phyloP scores from a whole-genome alignment of 805 yeast genomes.

The Candida rishiriensis region DNA sequence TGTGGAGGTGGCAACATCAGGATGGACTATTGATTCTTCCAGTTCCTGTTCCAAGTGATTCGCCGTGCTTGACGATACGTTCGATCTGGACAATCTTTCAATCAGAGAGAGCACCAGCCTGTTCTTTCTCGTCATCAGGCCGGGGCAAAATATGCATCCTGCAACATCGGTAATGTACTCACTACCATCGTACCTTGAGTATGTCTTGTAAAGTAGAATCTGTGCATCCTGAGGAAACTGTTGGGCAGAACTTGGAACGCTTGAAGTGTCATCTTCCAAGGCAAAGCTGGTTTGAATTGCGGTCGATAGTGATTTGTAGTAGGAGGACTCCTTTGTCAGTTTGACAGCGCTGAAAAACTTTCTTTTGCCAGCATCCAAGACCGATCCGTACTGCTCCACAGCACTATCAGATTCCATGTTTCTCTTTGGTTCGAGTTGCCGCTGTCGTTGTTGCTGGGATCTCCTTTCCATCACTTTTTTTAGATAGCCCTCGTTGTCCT shows the following conservation, averaged over 20 bases:
- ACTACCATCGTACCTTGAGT: slow-evolving; percentile 34
- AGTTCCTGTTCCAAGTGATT: slow-evolving; percentile 36
- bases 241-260: background rate
- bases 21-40: slow-evolving; percentile 28
- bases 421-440: slow-evolving; percentile 1
- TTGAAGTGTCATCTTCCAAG: slow-evolving; percentile 11
- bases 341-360: slow-evolving; percentile 45
- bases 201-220: slow-evolving; percentile 58
- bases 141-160: slow-evolving; percentile 71
- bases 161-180: slow-evolving; percentile 57
- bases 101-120: slow-evolving; percentile 63
- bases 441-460: slow-evolving; percentile 5
- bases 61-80: slow-evolving; percentile 24
- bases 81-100: slow-evolving; percentile 52
- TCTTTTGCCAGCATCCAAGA: slow-evolving; percentile 30
- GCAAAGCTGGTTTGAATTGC: slow-evolving; percentile 30
- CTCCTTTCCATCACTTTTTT: slow-evolving; percentile 12
- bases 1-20: slow-evolving; percentile 15
- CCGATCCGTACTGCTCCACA: slow-evolving; percentile 8
- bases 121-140: slow-evolving; percentile 66
- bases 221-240: slow-evolving; percentile 52
- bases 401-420: background rate
- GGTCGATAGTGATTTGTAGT: slow-evolving; percentile 42
- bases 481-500: slow-evolving; percentile 14
- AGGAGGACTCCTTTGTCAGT: slow-evolving; percentile 44